These are phyloP conservation scores for Panicum miliaceum DNA, from an alignment of 176 grass and related monocot species.

Conservation along the genomic window DNA sequence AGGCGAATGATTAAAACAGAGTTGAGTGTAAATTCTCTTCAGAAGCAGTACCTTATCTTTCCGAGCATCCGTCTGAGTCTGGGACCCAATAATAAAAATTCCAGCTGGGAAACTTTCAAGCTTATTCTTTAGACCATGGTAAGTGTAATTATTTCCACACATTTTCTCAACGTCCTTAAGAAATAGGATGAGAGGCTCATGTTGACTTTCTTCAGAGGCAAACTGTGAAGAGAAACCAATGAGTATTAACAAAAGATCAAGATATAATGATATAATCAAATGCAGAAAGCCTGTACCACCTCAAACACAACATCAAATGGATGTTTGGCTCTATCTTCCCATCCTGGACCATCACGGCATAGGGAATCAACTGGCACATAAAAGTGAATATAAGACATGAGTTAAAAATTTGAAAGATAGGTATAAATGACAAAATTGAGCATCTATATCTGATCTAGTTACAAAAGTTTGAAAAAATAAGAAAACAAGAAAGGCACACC, in stretches of 20 bases:
- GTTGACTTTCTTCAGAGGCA: conserved; percentile 73
- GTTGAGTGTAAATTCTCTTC: not conserved
- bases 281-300: conserved; percentile 49
- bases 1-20: not conserved
- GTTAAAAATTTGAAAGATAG: conserved; percentile 33
- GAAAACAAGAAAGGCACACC: conserved; percentile 44
- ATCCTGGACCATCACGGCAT: conserved; percentile 70
- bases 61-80: conserved; percentile 71
- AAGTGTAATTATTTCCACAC: conserved; percentile 68
- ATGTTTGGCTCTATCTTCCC: conserved; percentile 78
- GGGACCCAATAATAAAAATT: conserved; percentile 85
- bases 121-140: conserved; percentile 75
- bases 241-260: conserved; percentile 31
- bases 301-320: conserved; percentile 83
- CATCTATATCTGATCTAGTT: conserved; percentile 17
- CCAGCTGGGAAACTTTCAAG: conserved; percentile 72
- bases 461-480: conserved; percentile 6
- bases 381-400: conserved; percentile 36
- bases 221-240: conserved; percentile 55
- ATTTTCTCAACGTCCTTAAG: conserved; percentile 91
- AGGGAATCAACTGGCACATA: conserved; percentile 71
- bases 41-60: conserved; percentile 84
- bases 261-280: conserved; percentile 14
- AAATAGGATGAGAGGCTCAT: conserved; percentile 74
- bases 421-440: conserved; percentile 39